phyloP scores from a whole-genome alignment of 495 filamentous ascomycete genomes.

The Xylaria bambusicola region DNA sequence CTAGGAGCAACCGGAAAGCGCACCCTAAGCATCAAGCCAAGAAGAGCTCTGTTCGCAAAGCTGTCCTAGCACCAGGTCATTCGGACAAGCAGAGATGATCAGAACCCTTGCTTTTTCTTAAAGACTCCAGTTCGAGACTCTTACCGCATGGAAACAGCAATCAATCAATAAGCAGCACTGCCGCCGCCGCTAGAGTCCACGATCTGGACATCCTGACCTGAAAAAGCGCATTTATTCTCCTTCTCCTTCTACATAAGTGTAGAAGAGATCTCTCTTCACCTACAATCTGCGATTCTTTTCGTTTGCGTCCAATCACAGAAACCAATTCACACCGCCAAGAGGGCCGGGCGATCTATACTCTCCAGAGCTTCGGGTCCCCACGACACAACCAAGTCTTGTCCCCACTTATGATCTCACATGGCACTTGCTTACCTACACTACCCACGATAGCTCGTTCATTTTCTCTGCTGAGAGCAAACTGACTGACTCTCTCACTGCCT shows the following conservation, averaged over 20 bases:
- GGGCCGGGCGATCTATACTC: constrained; percentile 17
- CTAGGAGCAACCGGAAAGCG: constrained; percentile 2
- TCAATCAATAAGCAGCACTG: no score
- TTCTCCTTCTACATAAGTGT: not conserved
- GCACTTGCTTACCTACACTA: no score
- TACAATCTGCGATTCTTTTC: not conserved
- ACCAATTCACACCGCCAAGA: constrained; percentile 14
- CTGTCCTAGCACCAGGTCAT: constrained; percentile 19
- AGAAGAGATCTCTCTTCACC: no score
- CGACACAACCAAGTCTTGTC: no score
- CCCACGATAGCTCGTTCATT: constrained; percentile 2
- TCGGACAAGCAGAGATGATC: constrained; percentile 21
- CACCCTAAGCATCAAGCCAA: constrained; percentile 12
- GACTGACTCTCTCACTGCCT: not conserved
- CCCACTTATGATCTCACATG: constrained; percentile 15
- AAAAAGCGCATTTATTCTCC: not conserved
- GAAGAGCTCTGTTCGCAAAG: constrained; percentile 16
- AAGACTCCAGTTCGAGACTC: no score
- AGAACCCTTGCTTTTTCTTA: no score
- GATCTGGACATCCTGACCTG: not conserved
- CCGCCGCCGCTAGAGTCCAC: no score
- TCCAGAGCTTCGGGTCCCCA: constrained; percentile 15
- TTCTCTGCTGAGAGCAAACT: no score
- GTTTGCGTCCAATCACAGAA: not conserved
- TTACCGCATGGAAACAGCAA: no score